These are phyloP conservation scores for Alternaria postmessia DNA, from an alignment of 2,329 filamentous ascomycete genomes.

Conservation along the genomic window DNA sequence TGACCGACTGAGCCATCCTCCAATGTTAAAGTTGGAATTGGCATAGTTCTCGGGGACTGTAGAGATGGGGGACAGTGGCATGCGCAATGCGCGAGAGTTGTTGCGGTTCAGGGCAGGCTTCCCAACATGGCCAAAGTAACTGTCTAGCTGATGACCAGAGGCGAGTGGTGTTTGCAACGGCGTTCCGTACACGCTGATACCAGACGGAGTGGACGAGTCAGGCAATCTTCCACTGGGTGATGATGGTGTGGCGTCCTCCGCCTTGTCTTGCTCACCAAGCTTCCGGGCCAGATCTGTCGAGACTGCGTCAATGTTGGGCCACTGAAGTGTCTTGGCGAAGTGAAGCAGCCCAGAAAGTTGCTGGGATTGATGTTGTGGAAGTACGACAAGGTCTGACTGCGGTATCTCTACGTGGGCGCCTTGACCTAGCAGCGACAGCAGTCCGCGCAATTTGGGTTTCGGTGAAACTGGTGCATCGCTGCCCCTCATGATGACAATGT, in stretches of 20 bases:
- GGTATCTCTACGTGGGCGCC: constrained; percentile 28
- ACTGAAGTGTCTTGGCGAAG: constrained; percentile 60
- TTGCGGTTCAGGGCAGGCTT: constrained; percentile 36
- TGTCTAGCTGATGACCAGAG: constrained; percentile 34
- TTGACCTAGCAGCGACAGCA: constrained; percentile 40
- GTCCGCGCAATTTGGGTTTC: constrained; percentile 34
- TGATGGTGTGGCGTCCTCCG: constrained; percentile 20
- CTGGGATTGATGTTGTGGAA: constrained; percentile 45
- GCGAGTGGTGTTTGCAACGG: constrained; percentile 50
- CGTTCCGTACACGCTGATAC: constrained; percentile 49
- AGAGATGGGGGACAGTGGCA: constrained; percentile 40
- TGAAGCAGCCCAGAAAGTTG: constrained; percentile 61
- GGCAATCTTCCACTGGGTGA: constrained; percentile 34
- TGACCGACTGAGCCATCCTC: constrained; percentile 64
- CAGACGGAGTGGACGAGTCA: constrained; percentile 39
- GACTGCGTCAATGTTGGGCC: constrained; percentile 56
- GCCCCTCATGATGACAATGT: constrained; percentile 53
- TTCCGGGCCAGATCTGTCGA: constrained; percentile 50
- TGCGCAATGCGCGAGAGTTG: constrained; percentile 40
- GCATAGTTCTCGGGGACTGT: constrained; percentile 20
- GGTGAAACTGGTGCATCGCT: constrained; percentile 24
- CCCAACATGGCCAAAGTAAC: constrained; percentile 47
- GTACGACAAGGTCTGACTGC: constrained; percentile 39
- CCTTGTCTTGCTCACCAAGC: constrained; percentile 35
- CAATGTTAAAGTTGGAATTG: constrained; percentile 40